Evolutionary conservation across 352 stramenopile genomes (phyloP).

Genomic region (Phytophthora colocasiae): DNA sequence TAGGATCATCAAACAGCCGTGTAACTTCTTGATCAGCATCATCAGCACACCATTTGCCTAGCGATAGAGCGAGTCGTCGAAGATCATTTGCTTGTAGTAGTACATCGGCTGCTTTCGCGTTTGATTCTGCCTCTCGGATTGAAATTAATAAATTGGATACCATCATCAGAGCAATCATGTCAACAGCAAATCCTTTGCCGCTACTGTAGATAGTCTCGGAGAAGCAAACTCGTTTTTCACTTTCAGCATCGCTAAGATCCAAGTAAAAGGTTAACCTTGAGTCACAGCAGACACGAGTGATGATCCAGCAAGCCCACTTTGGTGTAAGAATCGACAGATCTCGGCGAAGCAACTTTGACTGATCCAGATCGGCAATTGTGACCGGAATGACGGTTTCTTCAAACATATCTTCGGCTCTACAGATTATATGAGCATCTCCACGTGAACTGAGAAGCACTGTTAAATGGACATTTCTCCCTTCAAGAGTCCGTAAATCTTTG

Average conservation of each 20-base stretch:
- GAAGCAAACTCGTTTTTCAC: slow-evolving; percentile 26
- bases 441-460: slow-evolving; percentile 52
- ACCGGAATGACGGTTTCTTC: slow-evolving; percentile 24
- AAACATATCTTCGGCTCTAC: slow-evolving; percentile 8
- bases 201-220: slow-evolving; percentile 23
- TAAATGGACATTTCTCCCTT: slow-evolving; percentile 19
- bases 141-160: slow-evolving; percentile 35
- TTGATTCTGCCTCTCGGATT: slow-evolving; percentile 5
- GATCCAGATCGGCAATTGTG: slow-evolving; percentile 24
- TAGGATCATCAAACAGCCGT: slow-evolving; percentile 37
- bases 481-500: slow-evolving; percentile 43
- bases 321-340: slow-evolving; percentile 45
- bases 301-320: slow-evolving; percentile 49
- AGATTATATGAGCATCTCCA: slow-evolving; percentile 39
- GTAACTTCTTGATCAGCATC: slow-evolving; percentile 14
- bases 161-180: slow-evolving; percentile 31
- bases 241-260: slow-evolving; percentile 29
- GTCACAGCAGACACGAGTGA: slow-evolving; percentile 38
- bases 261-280: slow-evolving; percentile 30
- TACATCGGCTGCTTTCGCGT: slow-evolving; percentile 14
- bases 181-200: slow-evolving; percentile 19
- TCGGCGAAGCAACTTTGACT: slow-evolving; percentile 34
- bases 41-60: slow-evolving; percentile 4
- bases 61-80: slow-evolving; percentile 21
- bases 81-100: slow-evolving; percentile 31